phyloP scores from a whole-genome alignment of 2,329 filamentous ascomycete species.

The Helminthosporium solani region DNA sequence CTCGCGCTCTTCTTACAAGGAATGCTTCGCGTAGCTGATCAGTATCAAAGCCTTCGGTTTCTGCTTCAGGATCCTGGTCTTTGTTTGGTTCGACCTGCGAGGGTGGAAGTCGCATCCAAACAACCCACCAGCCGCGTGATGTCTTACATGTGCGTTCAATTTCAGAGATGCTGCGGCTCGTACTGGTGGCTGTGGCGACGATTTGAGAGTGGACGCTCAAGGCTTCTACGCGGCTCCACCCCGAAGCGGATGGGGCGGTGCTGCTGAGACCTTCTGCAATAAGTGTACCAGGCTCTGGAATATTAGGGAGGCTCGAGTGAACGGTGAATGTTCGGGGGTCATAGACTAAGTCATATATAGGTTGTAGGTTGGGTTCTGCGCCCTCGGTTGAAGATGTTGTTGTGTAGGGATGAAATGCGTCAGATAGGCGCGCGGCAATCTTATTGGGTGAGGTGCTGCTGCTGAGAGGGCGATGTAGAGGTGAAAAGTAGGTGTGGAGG shows the following conservation, averaged over 20 bases:
- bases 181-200: constrained; percentile 57
- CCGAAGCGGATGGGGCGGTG: not conserved
- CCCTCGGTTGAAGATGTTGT: constrained; percentile 25
- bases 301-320: constrained; percentile 64
- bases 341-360: constrained; percentile 62
- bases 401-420: constrained; percentile 38
- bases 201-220: constrained; percentile 63
- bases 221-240: constrained; percentile 59
- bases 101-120: constrained; percentile 59
- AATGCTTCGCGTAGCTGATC: constrained; percentile 45
- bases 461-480: constrained; percentile 49
- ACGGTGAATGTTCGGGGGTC: constrained; percentile 60
- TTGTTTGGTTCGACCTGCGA: constrained; percentile 14
- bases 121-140: constrained; percentile 65
- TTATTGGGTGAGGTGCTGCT: constrained; percentile 44
- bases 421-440: constrained; percentile 46
- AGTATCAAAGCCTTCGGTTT: constrained; percentile 24
- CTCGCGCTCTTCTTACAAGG: constrained; percentile 44
- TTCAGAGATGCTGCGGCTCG: constrained; percentile 47
- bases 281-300: constrained; percentile 55
- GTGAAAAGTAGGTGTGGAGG: constrained; percentile 54
- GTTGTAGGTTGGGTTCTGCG: constrained; percentile 37
- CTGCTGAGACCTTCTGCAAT: constrained; percentile 41
- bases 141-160: constrained; percentile 64
- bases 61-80: constrained; percentile 5